These are phyloP conservation scores for Danielozyma ontarioensis DNA, from an alignment of 805 yeast species.

Conservation along the genomic window DNA sequence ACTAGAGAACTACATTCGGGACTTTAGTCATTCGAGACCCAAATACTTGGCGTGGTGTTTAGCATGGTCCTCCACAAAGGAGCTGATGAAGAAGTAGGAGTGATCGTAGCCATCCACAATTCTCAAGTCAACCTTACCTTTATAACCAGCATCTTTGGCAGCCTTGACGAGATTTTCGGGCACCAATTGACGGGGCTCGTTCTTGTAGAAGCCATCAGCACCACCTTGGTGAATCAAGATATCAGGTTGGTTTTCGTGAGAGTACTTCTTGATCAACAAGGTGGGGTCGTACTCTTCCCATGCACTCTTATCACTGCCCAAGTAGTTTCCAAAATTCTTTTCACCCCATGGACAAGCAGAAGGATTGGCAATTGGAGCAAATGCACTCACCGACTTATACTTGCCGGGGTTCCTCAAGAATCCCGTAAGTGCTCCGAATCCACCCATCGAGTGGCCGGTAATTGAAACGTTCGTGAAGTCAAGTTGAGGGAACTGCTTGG, in stretches of 20 bases:
- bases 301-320: slow-evolving; percentile 53
- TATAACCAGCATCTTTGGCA: slow-evolving; percentile 51
- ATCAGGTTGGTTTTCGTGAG: slow-evolving; percentile 41
- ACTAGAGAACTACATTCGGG: background rate
- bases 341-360: slow-evolving; percentile 78
- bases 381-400: slow-evolving; percentile 80
- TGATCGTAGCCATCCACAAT: slow-evolving; percentile 86
- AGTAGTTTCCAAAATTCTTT: slow-evolving; percentile 74
- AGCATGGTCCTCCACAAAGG: slow-evolving; percentile 80
- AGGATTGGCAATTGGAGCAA: slow-evolving; percentile 88
- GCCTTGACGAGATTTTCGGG: slow-evolving; percentile 69
- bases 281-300: slow-evolving; percentile 89
- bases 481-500: slow-evolving; percentile 38
- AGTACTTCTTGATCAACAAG: slow-evolving; percentile 54
- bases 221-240: slow-evolving; percentile 83
- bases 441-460: slow-evolving; percentile 99
- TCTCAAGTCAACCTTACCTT: slow-evolving; percentile 53
- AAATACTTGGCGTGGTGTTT: slow-evolving; percentile 76
- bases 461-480: slow-evolving; percentile 66
- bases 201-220: slow-evolving; percentile 64
- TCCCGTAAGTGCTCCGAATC: slow-evolving; percentile 80
- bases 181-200: slow-evolving; percentile 58
- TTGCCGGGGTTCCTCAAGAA: slow-evolving; percentile 62
- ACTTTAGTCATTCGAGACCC: slow-evolving; percentile 16
- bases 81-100: slow-evolving; percentile 77